Base-by-base conservation (phyloP, 495 filamentous ascomycete genomes). In the Antarctomyces pellizariae region DNA sequence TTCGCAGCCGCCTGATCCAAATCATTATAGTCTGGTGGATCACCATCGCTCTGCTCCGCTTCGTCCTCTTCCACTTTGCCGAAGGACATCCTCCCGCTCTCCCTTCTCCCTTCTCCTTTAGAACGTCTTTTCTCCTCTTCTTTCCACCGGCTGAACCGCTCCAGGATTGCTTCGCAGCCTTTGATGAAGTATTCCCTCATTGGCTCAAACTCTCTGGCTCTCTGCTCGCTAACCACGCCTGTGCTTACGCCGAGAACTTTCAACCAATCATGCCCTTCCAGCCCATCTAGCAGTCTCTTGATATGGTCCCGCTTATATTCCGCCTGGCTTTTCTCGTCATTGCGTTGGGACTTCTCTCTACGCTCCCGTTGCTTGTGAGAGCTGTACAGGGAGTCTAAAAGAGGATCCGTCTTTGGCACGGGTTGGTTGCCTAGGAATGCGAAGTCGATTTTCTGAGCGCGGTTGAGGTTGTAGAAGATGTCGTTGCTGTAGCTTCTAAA, bases 211-310 rank as follows among this genome's bases (percentile, higher is more conserved):
- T 67, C 65, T 39, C 75, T 86, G 50, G 71, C 77, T 30, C 75
- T 73, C 25, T 59, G 60, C 36, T 89, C 84, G 5, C 80, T 79
- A 13, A 82, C 64, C 7, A 75, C 75, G n/a, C n/a, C n/a, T n/a
- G n/a, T n/a, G 26, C 64, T 76, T 23, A 95, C 70, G n/a, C 86
- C 86, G 71, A 99, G 84, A 2, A 77, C 59, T 29, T 76, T 72
- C 30, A 93, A 54, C 86, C 86, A 99, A 42, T 93, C 86, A 19
- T 67, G 72, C n/a, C 83, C 69, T 42, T 75, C 70, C 3, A 99
- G 60, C 20, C 78, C 79, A 24, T 86, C 79, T 19, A 93, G 61
- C 19, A 92, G 55, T 5, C 82, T 63, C 28, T 86, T 75, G 19
- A 93, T 63, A 37, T 83, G 73, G 28, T 79, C 69, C 36, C 80